Conservation (phyloP, 129 eudicot species). For the Chrysanthemum lavandulifolium region DNA sequence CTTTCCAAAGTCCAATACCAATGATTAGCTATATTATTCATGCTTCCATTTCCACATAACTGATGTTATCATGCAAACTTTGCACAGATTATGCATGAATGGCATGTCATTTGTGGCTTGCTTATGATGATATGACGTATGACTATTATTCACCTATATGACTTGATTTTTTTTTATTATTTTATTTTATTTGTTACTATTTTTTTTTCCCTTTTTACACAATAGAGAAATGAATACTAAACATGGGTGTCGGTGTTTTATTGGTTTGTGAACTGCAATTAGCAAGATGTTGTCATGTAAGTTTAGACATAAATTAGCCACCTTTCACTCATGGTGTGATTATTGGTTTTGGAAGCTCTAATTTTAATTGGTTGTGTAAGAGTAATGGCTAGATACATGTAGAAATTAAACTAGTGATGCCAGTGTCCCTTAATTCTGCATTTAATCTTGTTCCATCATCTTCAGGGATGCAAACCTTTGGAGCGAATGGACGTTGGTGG, state of each 20-base stretch:
- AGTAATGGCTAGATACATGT: not conserved
- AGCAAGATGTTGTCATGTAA: too few species aligned
- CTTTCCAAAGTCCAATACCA: constrained; percentile 11
- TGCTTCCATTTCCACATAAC: too few species aligned
- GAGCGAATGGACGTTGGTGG: constrained; percentile 63
- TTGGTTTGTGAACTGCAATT: too few species aligned
- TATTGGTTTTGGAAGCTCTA: not conserved
- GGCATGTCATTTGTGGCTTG: not conserved
- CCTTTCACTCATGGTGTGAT: not conserved
- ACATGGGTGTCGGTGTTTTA: too few species aligned
- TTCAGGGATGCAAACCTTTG: constrained; percentile 73
- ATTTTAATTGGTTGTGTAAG: not conserved
- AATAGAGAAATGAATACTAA: too few species aligned
- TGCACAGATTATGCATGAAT: not conserved
- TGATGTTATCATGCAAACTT: not conserved
- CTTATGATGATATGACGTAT: not conserved
- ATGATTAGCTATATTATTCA: too few species aligned
- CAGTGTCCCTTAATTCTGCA: not conserved
- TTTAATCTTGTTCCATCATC: constrained; percentile 7
- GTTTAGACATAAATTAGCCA: too few species aligned
- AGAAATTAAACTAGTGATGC: not conserved
- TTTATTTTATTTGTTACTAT: too few species aligned
- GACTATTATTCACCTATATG: too few species aligned
- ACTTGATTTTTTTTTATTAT: too few species aligned
- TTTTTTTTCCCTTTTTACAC: too few species aligned